These are phyloP conservation scores for Waitea zeae DNA, from an alignment of 1,284 basidiomycete species.

Conservation along the genomic window DNA sequence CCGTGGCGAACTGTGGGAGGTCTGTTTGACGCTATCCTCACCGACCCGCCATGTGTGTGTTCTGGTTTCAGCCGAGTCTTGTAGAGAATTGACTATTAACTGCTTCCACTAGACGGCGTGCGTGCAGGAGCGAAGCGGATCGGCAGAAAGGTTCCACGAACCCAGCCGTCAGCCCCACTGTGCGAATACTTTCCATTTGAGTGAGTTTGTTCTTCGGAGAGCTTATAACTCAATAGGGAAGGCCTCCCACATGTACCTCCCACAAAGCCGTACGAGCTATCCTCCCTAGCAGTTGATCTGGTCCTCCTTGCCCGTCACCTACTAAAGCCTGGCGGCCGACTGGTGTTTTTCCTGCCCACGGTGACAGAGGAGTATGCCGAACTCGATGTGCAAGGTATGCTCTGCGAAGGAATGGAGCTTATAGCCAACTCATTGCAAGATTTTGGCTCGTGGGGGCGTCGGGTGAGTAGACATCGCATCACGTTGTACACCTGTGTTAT, in stretches of 20 bases:
- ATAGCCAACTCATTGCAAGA: constrained; percentile 85
- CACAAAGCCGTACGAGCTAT: constrained; percentile 87
- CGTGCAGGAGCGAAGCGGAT: constrained; percentile 92
- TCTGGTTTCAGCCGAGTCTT: constrained; percentile 14
- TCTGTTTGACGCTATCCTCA: constrained; percentile 88
- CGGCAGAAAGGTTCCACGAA: constrained; percentile 44
- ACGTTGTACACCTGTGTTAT: background rate
- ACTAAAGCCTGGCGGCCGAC: constrained; percentile 70
- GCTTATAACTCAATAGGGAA: constrained; percentile 16
- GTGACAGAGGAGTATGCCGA: constrained; percentile 83
- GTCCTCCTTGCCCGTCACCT: constrained; percentile 73
- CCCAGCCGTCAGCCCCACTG: constrained; percentile 5
- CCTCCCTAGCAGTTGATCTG: constrained; percentile 68
- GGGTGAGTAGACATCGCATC: constrained; percentile 35
- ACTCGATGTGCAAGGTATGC: constrained; percentile 57
- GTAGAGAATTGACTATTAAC: background rate
- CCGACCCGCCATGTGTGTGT: constrained; percentile 89
- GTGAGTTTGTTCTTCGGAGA: background rate
- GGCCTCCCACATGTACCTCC: constrained; percentile 69
- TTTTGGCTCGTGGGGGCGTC: constrained; percentile 89
- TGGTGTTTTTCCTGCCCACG: constrained; percentile 93
- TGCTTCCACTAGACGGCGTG: constrained; percentile 59
- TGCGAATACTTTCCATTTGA: background rate
- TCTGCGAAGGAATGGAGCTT: constrained; percentile 77
- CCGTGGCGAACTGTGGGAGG: constrained; percentile 83